Percentiles rank a stretch among this genome's conserved stretches.
These are phyloP conservation scores for Cladophialophora psammophila DNA, from an alignment of 2,329 filamentous ascomycete genomes.

Conservation along the genomic window DNA sequence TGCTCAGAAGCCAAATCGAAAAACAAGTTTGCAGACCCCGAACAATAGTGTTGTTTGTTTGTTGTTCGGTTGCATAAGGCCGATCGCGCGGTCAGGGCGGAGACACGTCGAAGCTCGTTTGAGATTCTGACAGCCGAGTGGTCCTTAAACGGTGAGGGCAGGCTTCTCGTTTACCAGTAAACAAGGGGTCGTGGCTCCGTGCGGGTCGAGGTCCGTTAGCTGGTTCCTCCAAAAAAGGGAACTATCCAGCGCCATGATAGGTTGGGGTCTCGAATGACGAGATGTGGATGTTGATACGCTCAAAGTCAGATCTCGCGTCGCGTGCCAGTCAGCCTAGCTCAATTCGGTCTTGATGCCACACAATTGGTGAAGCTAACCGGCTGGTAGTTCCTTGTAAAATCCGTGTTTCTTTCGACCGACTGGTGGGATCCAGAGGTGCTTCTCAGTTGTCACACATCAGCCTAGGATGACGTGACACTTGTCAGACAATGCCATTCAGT, in stretches of 20 bases:
- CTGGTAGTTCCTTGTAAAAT: constrained; percentile 11
- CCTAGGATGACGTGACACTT: constrained; percentile 28
- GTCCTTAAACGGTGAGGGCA: constrained; percentile 4
- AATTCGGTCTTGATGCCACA: constrained; percentile 20
- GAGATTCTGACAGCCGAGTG: constrained; percentile 27
- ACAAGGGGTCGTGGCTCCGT: constrained; percentile 17
- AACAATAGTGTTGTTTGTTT: constrained; percentile 21
- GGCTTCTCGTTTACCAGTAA: constrained; percentile 9
- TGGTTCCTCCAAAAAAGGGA: constrained; percentile 21
- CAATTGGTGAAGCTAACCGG: constrained; percentile 23
- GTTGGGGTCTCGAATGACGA: constrained; percentile 32
- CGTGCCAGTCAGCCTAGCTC: constrained; percentile 31
- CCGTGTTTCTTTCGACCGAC: constrained; percentile 9
- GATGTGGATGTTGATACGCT: constrained; percentile 27
- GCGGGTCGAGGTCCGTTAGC: constrained; percentile 17
- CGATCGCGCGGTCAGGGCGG: constrained; percentile 24
- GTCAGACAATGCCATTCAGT: constrained; percentile 18
- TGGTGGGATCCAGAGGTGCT: constrained; percentile 12
- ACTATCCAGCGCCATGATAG: constrained; percentile 26
- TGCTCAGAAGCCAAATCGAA: constrained; percentile 9
- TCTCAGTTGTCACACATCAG: constrained; percentile 25
- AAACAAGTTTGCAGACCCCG: constrained; percentile 26
- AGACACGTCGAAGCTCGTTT: constrained; percentile 25
- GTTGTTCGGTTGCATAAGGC: constrained; percentile 22
- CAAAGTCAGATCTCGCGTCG: constrained; percentile 39